These are phyloP conservation scores for Fusarium circinatum DNA, from an alignment of 2,329 filamentous ascomycete species.

Conservation along the genomic window DNA sequence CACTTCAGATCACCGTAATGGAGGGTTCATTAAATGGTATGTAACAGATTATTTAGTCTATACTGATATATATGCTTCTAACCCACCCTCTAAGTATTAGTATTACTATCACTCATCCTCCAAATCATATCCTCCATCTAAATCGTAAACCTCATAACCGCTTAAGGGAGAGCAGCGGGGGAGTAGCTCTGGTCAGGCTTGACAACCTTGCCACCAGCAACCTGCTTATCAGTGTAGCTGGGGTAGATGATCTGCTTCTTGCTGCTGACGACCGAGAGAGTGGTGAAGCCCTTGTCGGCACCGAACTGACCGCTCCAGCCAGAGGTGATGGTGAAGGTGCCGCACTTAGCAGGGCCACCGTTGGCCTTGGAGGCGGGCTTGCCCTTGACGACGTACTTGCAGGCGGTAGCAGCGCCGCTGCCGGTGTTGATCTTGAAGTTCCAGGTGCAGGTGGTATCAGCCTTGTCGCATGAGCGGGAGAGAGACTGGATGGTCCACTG, in stretches of 20 bases:
- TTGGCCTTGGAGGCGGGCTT: constrained; percentile 49
- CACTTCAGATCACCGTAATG: not conserved
- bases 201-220: constrained; percentile 56
- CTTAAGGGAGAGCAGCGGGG: constrained; percentile 40
- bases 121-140: not conserved
- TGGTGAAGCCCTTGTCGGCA: constrained; percentile 62
- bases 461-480: constrained; percentile 52
- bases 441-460: constrained; percentile 55
- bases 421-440: constrained; percentile 57
- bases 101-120: not conserved
- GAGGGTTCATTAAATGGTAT: not conserved
- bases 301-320: constrained; percentile 68
- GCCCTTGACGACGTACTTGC: constrained; percentile 46
- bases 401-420: constrained; percentile 49
- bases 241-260: constrained; percentile 60
- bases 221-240: constrained; percentile 62
- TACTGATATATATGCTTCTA: constrained; percentile 1
- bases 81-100: not conserved
- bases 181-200: constrained; percentile 60
- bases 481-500: constrained; percentile 56
- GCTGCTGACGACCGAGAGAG: constrained; percentile 57
- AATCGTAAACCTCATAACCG: not conserved
- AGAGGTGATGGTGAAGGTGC: constrained; percentile 60
- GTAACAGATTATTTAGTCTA: not conserved
- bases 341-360: constrained; percentile 57